A percentile compares a stretch with the other conserved stretches of the same genome.
Evolutionary conservation across 139 green algal species (phyloP).

Genomic region (Coccomyxa sp.): DNA sequence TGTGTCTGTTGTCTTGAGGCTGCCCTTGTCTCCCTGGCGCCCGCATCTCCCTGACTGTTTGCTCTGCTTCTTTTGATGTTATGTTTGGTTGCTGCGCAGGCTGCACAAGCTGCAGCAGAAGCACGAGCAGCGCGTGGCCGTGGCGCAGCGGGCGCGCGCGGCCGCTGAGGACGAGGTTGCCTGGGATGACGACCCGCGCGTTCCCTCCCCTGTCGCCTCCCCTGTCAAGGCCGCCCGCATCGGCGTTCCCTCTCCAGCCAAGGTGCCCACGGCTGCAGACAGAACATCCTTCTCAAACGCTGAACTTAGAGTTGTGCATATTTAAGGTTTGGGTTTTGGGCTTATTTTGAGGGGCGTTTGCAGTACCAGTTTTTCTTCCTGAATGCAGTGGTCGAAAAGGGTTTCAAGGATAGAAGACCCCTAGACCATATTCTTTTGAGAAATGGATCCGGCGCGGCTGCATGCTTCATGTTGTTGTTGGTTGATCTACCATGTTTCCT

Average conservation of each 20-base stretch:
- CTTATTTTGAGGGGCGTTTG: no score
- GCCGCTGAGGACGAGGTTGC: conserved; percentile 48
- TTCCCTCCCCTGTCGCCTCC: background rate
- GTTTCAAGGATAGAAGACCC: no score
- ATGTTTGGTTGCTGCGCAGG: conserved; percentile 6
- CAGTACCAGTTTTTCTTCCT: background rate
- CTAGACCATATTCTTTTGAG: no score
- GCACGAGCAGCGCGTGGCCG: conserved; percentile 52
- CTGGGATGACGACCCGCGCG: conserved; percentile 45
- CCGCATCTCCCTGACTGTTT: no score
- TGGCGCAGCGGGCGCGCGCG: conserved; percentile 48
- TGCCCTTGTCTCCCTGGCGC: no score
- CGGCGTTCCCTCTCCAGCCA: background rate
- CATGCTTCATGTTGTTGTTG: no score
- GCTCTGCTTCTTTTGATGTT: no score
- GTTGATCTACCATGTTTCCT: no score
- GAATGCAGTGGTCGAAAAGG: background rate
- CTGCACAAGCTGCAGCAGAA: conserved; percentile 56
- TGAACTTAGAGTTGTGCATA: background rate
- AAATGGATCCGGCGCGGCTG: no score
- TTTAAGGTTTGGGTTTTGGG: no score
- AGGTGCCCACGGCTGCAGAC: background rate
- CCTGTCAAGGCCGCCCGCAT: background rate
- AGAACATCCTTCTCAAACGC: background rate
- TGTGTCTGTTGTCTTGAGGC: no score